Evolutionary conservation across 768 basidiomycete genomes (phyloP).

Genomic region (Basidioascus undulatus): DNA sequence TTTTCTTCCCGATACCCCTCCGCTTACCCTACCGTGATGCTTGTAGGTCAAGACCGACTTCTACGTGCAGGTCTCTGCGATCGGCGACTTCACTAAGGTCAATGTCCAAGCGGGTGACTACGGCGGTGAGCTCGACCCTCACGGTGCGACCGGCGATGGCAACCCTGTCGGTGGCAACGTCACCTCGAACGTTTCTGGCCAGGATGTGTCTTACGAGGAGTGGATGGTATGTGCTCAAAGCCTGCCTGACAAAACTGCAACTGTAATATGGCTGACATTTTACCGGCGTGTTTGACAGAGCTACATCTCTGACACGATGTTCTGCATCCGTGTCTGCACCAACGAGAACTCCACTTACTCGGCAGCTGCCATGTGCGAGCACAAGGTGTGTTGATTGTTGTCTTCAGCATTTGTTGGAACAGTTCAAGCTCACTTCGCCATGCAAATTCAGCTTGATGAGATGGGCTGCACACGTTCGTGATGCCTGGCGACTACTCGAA

Average conservation of each 20-base stretch:
- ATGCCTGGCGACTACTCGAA: constrained; percentile 20
- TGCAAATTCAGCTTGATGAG: constrained; percentile 14
- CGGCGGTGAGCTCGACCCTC: constrained; percentile 2
- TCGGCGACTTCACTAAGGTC: constrained; percentile 2
- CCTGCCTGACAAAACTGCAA: no score
- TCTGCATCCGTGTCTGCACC: constrained; percentile 24
- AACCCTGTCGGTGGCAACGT: constrained; percentile 22
- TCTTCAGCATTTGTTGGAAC: no score
- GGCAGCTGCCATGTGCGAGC: no score
- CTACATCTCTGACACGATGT: constrained; percentile 24
- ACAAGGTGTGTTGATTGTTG: no score
- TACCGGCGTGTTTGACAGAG: not conserved
- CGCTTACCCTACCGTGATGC: not conserved
- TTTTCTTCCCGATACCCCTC: not conserved
- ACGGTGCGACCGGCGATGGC: not conserved
- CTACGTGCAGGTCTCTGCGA: constrained; percentile 2
- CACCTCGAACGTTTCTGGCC: constrained; percentile 18
- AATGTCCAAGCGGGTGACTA: constrained; percentile 3
- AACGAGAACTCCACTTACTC: constrained; percentile 18
- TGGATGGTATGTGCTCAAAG: constrained; percentile 20
- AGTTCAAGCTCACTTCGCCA: not conserved
- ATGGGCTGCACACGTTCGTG: constrained; percentile 21
- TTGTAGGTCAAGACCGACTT: not conserved
- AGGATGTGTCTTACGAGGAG: constrained; percentile 22
- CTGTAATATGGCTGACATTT: not conserved